These are phyloP conservation scores for Wickerhamia fluorescens DNA, from an alignment of 805 yeast species.

Conservation along the genomic window DNA sequence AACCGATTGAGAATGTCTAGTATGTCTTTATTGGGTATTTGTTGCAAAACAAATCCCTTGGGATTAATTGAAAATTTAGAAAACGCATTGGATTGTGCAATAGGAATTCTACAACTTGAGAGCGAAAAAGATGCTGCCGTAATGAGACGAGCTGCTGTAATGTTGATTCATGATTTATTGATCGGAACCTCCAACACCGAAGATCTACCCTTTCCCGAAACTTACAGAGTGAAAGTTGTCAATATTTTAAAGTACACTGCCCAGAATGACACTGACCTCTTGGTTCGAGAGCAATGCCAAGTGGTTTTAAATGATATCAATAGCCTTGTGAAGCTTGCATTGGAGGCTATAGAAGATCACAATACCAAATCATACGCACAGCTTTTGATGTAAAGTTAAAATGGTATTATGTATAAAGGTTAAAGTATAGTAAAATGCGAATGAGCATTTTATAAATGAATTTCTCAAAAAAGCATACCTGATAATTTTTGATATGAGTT, in stretches of 20 bases:
- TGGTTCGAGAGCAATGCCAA: conserved; percentile 54
- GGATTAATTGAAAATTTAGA: conserved; percentile 43
- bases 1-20: conserved; percentile 74
- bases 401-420: no score
- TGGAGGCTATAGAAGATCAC: no score
- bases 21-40: conserved; percentile 73
- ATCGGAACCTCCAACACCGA: conserved; percentile 40
- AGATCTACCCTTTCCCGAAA: conserved; percentile 42
- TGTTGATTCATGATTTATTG: conserved; percentile 55
- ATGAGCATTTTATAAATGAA: no score
- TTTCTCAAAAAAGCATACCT: no score
- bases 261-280: conserved; percentile 46
- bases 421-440: no score
- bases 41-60: conserved; percentile 52
- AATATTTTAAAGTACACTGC: conserved; percentile 36
- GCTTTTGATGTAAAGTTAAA: no score
- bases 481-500: no score
- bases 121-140: conserved; percentile 37
- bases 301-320: conserved; percentile 24
- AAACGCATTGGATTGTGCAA: conserved; percentile 66
- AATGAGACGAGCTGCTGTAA: conserved; percentile 71
- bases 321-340: conserved; percentile 16
- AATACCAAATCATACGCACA: no score
- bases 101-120: conserved; percentile 67
- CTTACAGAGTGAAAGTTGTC: conserved; percentile 38